These are phyloP conservation scores for Echria macrotheca DNA, from an alignment of 495 filamentous ascomycete species.

Conservation along the genomic window DNA sequence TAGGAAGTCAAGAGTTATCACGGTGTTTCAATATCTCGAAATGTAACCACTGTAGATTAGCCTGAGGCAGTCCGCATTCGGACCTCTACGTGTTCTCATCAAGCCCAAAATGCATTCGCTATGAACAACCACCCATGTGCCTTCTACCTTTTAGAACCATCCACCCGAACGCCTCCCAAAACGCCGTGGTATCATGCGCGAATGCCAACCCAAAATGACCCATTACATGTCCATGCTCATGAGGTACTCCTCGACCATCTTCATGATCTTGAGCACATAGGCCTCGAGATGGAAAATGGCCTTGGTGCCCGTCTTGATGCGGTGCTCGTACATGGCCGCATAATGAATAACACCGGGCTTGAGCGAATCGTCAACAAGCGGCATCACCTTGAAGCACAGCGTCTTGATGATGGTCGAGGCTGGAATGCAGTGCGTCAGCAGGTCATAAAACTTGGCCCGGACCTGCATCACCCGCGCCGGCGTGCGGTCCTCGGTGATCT, in stretches of 20 bases:
- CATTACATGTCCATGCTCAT: constrained; percentile 76
- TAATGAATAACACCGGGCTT: constrained; percentile 92
- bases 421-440: constrained; percentile 94
- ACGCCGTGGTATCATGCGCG: constrained; percentile 1
- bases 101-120: too few relatives aligned
- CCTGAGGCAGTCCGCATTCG: too few relatives aligned
- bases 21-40: too few relatives aligned
- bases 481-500: constrained; percentile 87
- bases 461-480: constrained; percentile 81
- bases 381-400: constrained; percentile 85
- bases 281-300: constrained; percentile 97
- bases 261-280: constrained; percentile 97
- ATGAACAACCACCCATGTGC: too few relatives aligned
- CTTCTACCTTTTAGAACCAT: too few relatives aligned
- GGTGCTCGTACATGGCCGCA: constrained; percentile 95
- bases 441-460: constrained; percentile 87
- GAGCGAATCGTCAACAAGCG: constrained; percentile 76
- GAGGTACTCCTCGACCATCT: constrained; percentile 84
- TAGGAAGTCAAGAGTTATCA: too few relatives aligned
- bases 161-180: neutral
- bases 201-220: neutral
- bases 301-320: constrained; percentile 86
- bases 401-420: constrained; percentile 88
- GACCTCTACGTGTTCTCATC: too few relatives aligned
- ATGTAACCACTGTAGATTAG: too few relatives aligned